These are phyloP conservation scores for Fraxinus albicans DNA, from an alignment of 305 asterid genomes.

Conservation along the genomic window DNA sequence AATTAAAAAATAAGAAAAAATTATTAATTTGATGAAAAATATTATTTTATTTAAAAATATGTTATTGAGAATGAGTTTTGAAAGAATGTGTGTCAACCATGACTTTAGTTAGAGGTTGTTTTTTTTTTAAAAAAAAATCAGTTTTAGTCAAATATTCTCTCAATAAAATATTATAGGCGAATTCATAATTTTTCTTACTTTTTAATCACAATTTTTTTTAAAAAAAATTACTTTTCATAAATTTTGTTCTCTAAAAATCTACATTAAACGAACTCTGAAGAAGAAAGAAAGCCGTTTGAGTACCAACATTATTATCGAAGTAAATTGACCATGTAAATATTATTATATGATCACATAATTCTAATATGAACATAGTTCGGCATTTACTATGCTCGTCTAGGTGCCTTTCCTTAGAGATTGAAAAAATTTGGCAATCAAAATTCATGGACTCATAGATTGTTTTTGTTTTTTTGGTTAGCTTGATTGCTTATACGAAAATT, in stretches of 20 bases:
- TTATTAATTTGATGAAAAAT: no score
- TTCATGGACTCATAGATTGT: background rate
- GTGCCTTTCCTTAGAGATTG: background rate
- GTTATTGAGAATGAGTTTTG: no score
- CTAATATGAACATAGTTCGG: background rate
- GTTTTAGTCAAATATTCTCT: no score
- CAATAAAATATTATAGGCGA: background rate
- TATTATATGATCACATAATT: background rate
- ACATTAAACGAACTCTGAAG: no score
- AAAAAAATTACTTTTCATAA: background rate
- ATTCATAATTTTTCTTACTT: no score
- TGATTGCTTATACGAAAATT: background rate
- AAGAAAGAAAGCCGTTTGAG: background rate
- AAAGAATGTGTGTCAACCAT: no score
- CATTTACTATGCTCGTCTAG: background rate
- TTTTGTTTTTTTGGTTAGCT: background rate
- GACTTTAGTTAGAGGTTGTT: background rate
- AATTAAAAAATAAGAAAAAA: no score
- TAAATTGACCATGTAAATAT: background rate
- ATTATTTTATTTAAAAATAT: no score
- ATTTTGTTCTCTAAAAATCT: no score
- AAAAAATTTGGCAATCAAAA: background rate
- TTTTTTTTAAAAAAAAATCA: no score
- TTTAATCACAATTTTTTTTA: no score
- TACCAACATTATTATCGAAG: background rate